Evolutionary conservation across 345 rosid species (phyloP), one percentile per base, ranked within the genome.

Genomic region (Eucalyptus caleyi): DNA sequence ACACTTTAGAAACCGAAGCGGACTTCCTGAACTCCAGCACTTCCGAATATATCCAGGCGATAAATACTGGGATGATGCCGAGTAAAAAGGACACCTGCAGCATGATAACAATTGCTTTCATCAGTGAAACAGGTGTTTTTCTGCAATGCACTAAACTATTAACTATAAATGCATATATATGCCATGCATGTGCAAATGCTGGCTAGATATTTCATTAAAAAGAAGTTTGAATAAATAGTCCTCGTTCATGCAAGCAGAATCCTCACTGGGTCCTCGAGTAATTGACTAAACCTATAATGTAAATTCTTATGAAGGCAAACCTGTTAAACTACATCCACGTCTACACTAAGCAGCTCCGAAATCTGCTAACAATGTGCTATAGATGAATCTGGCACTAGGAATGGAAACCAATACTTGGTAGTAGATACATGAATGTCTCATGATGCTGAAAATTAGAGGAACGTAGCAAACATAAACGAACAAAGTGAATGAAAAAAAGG

Each of bases 1-100:
- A 98, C 99, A 94, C 97, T 95, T 98, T 98, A 50, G 93, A 83
- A 69, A 92, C 94, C 80, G 95, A 90, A 53, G 94, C 90, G 37
- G 92, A 88, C 92, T 94, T 98, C 92, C 92, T 96, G 91, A 90
- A 93, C 86, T 96, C 99, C 90, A 97, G 92, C 65, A 95, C 91
- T 94, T 98, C 99, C 23, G 99, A 95, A 92, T 96, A 98, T 89
- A 96, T 91, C 99, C 99, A 98, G 86, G 98, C 96, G 18, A 97
- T 88, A 91, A 96, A 93, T 83, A 97, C 91, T 19, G 99, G 99
- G 54, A 95, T 92, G 65, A 98, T 90, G 86, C 99, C 99, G 3
- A 98, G 96, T 89, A 98, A 90, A 92, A 97, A 97, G 87, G 99
- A 96, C 80, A 98, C 97, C 99, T 97, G 95, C 40, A 87, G 91